Base-by-base conservation (phyloP, 2,329 filamentous ascomycete genomes). In the Orbilia blumenaviensis region DNA sequence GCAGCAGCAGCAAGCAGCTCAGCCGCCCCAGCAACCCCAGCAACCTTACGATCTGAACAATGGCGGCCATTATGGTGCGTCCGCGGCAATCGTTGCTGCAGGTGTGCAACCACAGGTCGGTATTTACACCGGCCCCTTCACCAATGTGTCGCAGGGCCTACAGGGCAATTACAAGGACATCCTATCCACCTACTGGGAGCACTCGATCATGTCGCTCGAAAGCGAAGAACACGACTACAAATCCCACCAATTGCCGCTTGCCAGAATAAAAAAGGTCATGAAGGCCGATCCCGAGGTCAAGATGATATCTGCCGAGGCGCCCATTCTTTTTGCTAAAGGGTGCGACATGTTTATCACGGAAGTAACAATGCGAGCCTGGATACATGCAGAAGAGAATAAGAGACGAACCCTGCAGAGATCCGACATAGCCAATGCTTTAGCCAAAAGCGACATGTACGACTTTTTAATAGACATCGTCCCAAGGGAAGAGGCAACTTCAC, bases 261-360 rank as follows among this genome's bases (percentile, higher is more conserved):
- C 95, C n/a, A 91, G 95, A 66, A 99, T 99, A 85, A 99, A 99
- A 87, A 99, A 99, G 84, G 95, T 99, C 79, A 99, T 99, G 95
- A 99, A 99, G 85, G 95, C 95, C 0, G 95, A 99, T 80, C 95
- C 95, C 0, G 95, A 99, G 81, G 95, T 99, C 54, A 99, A 99
- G 86, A 99, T 99, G 95, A 99, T 99, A 78, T 98, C 94, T 2
- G 95, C 95, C 7, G 95, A 99, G 84, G 95, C 95, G 1, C 95
- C 95, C 0, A 99, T 99, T 80, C 86, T 99, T 12, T 99, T 99
- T 81, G 95, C 95, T 61, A 99, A 99, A 84, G 95, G 94, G 38
- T 98, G 95, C 84, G 95, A 99, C 82, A 97, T 98, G 82, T 99
- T 99, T 85, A 99, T 99, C 82, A 97, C 94, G 0, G 95, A 99